phyloP scores from a whole-genome alignment of 306 rosid species.

The Citrullus amarus region DNA sequence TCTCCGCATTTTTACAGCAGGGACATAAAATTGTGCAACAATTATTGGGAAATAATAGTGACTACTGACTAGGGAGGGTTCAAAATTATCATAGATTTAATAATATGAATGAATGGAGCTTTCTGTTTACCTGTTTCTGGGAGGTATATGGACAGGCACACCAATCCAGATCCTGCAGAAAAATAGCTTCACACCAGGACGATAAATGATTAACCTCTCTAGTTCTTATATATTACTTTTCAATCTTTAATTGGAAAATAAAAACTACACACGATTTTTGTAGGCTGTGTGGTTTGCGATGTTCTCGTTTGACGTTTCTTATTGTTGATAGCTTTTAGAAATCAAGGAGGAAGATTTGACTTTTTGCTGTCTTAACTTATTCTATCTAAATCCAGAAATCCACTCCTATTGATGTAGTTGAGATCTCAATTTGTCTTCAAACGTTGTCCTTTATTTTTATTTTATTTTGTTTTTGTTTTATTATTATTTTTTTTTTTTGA shows the following conservation, averaged over 20 bases:
- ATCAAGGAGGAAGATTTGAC: no score
- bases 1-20: neutral
- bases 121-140: neutral
- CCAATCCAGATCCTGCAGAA: no score
- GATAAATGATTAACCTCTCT: no score
- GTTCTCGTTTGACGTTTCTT: neutral
- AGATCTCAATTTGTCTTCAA: no score
- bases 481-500: no score
- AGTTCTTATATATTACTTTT: no score
- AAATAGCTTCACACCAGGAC: no score
- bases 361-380: neutral
- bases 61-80: neutral
- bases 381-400: neutral
- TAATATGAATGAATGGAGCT: neutral
- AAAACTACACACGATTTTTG: neutral
- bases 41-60: neutral
- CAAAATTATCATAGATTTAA: neutral
- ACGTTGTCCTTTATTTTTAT: no score
- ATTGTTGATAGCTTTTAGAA: neutral
- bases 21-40: neutral
- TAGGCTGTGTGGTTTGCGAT: neutral
- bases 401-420: neutral
- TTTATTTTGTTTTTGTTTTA: no score
- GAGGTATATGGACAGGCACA: neutral
- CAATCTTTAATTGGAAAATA: no score